Evolutionary conservation across 208 protist species (phyloP), one percentile per base, ranked within the genome.

Genomic region (Tritrichomonas foetus): DNA sequence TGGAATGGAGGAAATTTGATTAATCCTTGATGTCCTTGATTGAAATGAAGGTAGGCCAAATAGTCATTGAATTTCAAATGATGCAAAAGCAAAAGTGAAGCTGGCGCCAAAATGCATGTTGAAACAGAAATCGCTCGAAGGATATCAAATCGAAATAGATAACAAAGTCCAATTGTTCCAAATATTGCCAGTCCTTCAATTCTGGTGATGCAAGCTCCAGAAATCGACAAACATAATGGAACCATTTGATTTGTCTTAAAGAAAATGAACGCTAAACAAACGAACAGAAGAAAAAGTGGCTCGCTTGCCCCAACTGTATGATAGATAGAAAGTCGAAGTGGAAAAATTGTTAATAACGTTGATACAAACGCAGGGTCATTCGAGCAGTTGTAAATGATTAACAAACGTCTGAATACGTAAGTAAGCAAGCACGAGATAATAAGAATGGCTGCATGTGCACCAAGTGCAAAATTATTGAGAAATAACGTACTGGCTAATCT

Each of bases 201-300:
- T 84, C 74, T 49, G 27, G 74, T 84, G 20, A 53, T 53, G 22
- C 74, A 84, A 53, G 41, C 36, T 13, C 36, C 44, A 11, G 41
- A 84, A 8, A 84, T 84, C 9, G 41, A 53, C 16, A 84, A 30
- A 11, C 20, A 30, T 1, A 84, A 1, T n/a, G 36, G 36, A 53
- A 84, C 2, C 9, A 53, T n/a, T 53, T 84, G 74, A 84, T 84
- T n/a, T n/a, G 74, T 84, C n/a, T 84, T 84, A 25, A 53, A 53
- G 53, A 84, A 84, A 47, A 84, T 84, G 5, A 84, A 84, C 11
- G 74, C 13, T n/a, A 84, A 53, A 25, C 3, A 84, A n/a, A 49
- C 36, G 53, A 33, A 84, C 8, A 84, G 25, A 2, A 84, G 0
- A 44, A 53, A 84, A 2, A 84, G 25, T n/a, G 74, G 74, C 53